phyloP scores from a whole-genome alignment of 371 early-diverging fungal genomes.

The Rhizomucor pusillus region DNA sequence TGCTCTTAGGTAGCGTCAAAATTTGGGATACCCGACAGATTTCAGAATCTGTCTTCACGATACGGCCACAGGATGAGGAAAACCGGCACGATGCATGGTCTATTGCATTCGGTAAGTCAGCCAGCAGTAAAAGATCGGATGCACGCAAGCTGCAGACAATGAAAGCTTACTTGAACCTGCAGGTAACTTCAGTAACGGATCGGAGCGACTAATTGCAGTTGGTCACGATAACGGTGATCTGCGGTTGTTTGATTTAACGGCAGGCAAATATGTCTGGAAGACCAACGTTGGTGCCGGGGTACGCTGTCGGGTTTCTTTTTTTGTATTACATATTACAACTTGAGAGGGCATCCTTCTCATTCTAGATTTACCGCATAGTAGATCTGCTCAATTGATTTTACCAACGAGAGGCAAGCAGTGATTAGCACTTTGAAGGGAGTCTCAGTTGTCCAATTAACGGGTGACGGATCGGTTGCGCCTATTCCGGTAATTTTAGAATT shows the following conservation, averaged over 20 bases:
- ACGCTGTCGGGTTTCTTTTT: constrained; percentile 19
- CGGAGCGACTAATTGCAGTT: constrained; percentile 44
- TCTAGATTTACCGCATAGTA: constrained; percentile 7
- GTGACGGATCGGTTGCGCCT: constrained; percentile 6
- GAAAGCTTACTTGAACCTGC: neutral
- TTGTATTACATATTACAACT: no score
- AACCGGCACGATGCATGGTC: constrained; percentile 70
- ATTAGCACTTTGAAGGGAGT: constrained; percentile 55
- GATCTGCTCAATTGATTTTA: constrained; percentile 65
- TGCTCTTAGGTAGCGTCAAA: constrained; percentile 57
- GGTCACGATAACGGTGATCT: constrained; percentile 86
- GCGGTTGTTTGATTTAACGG: constrained; percentile 67
- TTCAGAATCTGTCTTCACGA: constrained; percentile 62
- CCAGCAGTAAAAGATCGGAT: no score
- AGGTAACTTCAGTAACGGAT: neutral
- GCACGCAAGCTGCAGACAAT: no score
- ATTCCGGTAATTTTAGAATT: constrained; percentile 26
- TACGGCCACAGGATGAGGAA: constrained; percentile 49
- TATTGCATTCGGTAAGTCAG: constrained; percentile 68
- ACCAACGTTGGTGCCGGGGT: constrained; percentile 76
- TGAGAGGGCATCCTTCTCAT: no score
- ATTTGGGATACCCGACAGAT: constrained; percentile 78
- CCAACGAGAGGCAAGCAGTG: constrained; percentile 42
- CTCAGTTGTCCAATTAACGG: constrained; percentile 23
- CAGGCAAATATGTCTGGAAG: constrained; percentile 62